Evolutionary conservation across 2,329 filamentous ascomycete genomes (phyloP).

Genomic region (Calonectria pteridis): DNA sequence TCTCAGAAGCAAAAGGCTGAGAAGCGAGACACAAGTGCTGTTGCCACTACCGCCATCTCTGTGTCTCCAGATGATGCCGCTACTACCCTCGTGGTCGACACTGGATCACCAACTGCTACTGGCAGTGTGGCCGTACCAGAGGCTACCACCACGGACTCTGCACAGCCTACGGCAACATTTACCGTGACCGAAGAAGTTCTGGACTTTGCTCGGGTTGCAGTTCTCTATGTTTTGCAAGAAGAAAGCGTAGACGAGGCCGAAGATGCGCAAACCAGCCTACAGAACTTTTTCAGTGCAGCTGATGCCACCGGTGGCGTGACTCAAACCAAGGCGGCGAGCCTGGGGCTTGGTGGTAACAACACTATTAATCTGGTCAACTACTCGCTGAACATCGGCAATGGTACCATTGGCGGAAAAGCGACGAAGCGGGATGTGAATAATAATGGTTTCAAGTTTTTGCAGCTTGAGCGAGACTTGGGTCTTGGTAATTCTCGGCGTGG

Average conservation of each 20-base stretch:
- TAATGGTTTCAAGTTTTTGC: constrained; percentile 4
- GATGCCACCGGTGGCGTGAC: constrained; percentile 40
- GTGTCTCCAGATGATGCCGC: constrained; percentile 34
- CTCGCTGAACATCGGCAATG: constrained; percentile 53
- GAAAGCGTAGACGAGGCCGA: constrained; percentile 63
- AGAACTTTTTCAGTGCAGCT: constrained; percentile 65
- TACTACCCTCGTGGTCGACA: constrained; percentile 38
- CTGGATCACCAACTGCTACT: constrained; percentile 34
- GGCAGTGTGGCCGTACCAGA: constrained; percentile 24
- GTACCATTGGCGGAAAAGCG: constrained; percentile 43
- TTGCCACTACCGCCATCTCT: constrained; percentile 31
- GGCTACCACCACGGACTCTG: constrained; percentile 27
- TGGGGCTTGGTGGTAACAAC: constrained; percentile 59
- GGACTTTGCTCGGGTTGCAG: constrained; percentile 73
- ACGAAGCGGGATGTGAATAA: constrained; percentile 34
- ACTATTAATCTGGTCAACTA: constrained; percentile 65
- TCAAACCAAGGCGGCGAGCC: constrained; percentile 56
- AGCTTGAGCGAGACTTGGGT: background rate
- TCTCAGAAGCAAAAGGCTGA: constrained; percentile 31
- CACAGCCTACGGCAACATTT: constrained; percentile 51
- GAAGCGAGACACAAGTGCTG: constrained; percentile 20
- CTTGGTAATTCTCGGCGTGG: constrained; percentile 24
- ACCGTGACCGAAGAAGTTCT: constrained; percentile 66
- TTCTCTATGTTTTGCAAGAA: constrained; percentile 73
- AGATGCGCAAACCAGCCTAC: constrained; percentile 65